These are phyloP conservation scores for Lactifluus volemus DNA, from an alignment of 768 basidiomycete species.

Conservation along the genomic window DNA sequence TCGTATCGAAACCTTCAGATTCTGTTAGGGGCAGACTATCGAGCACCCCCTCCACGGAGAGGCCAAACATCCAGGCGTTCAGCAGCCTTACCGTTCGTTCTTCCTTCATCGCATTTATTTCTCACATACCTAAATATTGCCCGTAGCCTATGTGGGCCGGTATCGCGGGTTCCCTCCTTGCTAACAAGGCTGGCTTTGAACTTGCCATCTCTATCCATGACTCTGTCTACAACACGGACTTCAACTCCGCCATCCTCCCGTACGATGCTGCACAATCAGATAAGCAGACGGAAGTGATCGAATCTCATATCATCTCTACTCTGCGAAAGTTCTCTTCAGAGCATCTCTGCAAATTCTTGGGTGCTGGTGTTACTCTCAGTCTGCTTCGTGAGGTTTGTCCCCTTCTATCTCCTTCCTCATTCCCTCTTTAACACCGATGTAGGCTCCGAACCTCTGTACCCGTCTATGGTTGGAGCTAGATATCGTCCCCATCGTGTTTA, in stretches of 20 bases:
- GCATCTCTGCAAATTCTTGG: constrained; percentile 81
- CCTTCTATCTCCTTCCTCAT: neutral
- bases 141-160: constrained; percentile 86
- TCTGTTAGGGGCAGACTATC: constrained; percentile 64
- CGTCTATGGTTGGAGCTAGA: constrained; percentile 77
- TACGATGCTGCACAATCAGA: constrained; percentile 44
- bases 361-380: constrained; percentile 65
- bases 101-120: constrained; percentile 15
- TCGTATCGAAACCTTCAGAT: constrained; percentile 56
- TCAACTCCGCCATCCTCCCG: constrained; percentile 46
- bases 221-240: constrained; percentile 79
- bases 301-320: constrained; percentile 52
- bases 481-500: constrained; percentile 78
- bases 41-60: constrained; percentile 36
- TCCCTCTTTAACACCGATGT: constrained; percentile 19
- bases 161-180: constrained; percentile 53
- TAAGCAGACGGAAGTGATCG: constrained; percentile 52
- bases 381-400: constrained; percentile 57
- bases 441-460: constrained; percentile 79
- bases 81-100: constrained; percentile 57
- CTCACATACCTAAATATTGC: constrained; percentile 19
- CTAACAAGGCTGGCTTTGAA: constrained; percentile 55
- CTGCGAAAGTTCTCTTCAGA: constrained; percentile 64
- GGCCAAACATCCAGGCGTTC: constrained; percentile 48
- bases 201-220: constrained; percentile 77